Percentiles rank a stretch among this genome's conserved stretches.
These are phyloP conservation scores for Erysimum cheiri DNA, from an alignment of 441 rosid species.

Conservation along the genomic window DNA sequence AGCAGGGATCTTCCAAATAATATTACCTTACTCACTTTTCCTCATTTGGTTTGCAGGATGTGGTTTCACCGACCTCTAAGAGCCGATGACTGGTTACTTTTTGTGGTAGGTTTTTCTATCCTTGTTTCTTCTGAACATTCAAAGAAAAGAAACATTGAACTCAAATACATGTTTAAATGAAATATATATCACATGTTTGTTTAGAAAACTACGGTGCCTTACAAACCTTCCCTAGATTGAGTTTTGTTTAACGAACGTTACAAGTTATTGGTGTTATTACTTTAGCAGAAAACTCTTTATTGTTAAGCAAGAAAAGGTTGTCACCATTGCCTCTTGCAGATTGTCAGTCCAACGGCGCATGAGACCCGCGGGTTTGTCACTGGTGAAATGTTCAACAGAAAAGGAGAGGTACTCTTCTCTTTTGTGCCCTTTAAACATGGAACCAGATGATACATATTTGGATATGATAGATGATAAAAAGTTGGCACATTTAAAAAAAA, in stretches of 20 bases:
- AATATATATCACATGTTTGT: neutral
- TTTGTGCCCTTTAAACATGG: constrained; percentile 18
- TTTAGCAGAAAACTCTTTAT: neutral
- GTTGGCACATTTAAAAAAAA: neutral
- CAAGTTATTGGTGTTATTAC: neutral
- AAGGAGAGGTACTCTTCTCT: constrained; percentile 70
- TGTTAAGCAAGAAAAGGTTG: neutral
- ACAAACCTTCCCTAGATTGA: neutral
- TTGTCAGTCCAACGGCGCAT: constrained; percentile 64
- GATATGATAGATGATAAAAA: constrained; percentile 1
- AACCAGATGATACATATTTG: neutral
- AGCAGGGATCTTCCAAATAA: constrained; percentile 11
- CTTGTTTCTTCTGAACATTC: constrained; percentile 7
- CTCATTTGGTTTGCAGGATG: constrained; percentile 59
- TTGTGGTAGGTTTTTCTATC: constrained; percentile 55
- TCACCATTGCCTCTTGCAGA: constrained; percentile 48
- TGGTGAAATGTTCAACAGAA: constrained; percentile 78
- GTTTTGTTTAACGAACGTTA: neutral
- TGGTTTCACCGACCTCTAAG: constrained; percentile 87
- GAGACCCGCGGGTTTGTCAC: constrained; percentile 73
- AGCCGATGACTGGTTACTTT: constrained; percentile 96
- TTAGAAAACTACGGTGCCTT: neutral
- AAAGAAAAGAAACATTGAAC: neutral
- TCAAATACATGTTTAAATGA: neutral
- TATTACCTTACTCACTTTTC: constrained; percentile 2